Base-by-base conservation (phyloP, 306 rosid genomes). In the Lagenaria siceraria region DNA sequence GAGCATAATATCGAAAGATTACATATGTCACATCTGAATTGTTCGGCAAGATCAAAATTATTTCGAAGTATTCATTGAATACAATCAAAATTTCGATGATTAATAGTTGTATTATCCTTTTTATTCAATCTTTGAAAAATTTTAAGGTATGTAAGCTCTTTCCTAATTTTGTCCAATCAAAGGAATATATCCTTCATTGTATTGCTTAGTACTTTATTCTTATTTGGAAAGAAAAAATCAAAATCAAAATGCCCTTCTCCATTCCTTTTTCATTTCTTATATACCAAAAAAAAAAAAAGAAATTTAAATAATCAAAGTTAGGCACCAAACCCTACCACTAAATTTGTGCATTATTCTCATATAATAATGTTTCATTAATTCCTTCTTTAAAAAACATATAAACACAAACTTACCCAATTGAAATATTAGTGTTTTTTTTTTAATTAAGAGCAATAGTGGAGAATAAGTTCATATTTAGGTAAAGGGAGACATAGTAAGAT, bases 151-250 rank as follows among this genome's bases (percentile, higher is more conserved):
- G 42, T 51, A 73, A 18, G 2, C 10, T 18, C 4, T 29, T 73
- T 51, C 58, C 61, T 60, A 49, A 51, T 49, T 73, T 73, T 73
- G 77, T 73, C 77, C 6, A 51, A 73, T 73, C 77, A 73, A 29
- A 17, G 61, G 77, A 73, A 73, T 73, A 24, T 73, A 73, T 73
- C 77, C 77, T 73, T 73, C 62, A 31, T 73, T 51, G 38, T 46
- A 18, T 51, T 73, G 27, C n/a, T 51, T 73, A 18, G 46, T 18
- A 52, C 77, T 73, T 73, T 73, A 73, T 73, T 73, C 61, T 51
- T 29, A 48, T 14, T 48, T 70, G 6, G 56, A 71, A 24, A 46
- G 11, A 43, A 52, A 25, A 14, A 25, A 46, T 13, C 54, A 48
- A 71, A 43, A 22, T 46, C 7, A 4, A 71, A 71, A 70, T 43